These are phyloP conservation scores for Alternaria sp. DNA, from an alignment of 2,329 filamentous ascomycete species.

Conservation along the genomic window DNA sequence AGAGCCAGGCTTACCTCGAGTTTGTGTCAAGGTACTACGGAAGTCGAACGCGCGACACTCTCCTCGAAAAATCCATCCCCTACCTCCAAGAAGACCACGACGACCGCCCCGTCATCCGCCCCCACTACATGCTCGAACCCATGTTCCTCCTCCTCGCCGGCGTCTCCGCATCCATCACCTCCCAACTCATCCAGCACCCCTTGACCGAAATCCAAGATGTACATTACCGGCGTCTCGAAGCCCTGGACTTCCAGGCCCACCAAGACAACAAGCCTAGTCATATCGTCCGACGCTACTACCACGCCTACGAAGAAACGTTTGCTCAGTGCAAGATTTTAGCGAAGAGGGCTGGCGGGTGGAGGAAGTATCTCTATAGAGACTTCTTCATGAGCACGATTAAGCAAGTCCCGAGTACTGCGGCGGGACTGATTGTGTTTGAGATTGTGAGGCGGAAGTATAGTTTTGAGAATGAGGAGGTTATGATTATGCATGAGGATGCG, in stretches of 20 bases:
- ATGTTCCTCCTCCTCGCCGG: slow-evolving; percentile 73
- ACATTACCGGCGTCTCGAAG: slow-evolving; percentile 75
- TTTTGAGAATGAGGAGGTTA: slow-evolving; percentile 61
- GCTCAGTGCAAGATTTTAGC: slow-evolving; percentile 66
- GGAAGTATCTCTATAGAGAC: slow-evolving; percentile 71
- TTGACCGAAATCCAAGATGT: slow-evolving; percentile 73
- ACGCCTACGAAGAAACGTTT: slow-evolving; percentile 73
- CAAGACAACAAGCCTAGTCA: slow-evolving; percentile 35
- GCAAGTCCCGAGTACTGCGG: slow-evolving; percentile 78
- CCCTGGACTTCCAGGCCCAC: slow-evolving; percentile 67
- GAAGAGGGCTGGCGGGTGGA: slow-evolving; percentile 62
- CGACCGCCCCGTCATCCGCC: slow-evolving; percentile 63
- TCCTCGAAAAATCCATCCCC: slow-evolving; percentile 30
- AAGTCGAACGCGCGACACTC: slow-evolving; percentile 42
- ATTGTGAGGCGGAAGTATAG: slow-evolving; percentile 76
- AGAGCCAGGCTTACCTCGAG: slow-evolving; percentile 73
- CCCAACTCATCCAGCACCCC: slow-evolving; percentile 74
- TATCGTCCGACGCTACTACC: slow-evolving; percentile 68
- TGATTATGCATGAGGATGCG: slow-evolving; percentile 67
- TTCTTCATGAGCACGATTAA: slow-evolving; percentile 76
- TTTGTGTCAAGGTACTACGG: slow-evolving; percentile 74
- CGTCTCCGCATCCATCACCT: slow-evolving; percentile 69
- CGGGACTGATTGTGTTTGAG: slow-evolving; percentile 80
- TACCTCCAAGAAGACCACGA: slow-evolving; percentile 33
- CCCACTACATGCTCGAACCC: slow-evolving; percentile 78